Evolutionary conservation across 2,329 filamentous ascomycete genomes (phyloP).

Genomic region (Paecilomyces sp.): DNA sequence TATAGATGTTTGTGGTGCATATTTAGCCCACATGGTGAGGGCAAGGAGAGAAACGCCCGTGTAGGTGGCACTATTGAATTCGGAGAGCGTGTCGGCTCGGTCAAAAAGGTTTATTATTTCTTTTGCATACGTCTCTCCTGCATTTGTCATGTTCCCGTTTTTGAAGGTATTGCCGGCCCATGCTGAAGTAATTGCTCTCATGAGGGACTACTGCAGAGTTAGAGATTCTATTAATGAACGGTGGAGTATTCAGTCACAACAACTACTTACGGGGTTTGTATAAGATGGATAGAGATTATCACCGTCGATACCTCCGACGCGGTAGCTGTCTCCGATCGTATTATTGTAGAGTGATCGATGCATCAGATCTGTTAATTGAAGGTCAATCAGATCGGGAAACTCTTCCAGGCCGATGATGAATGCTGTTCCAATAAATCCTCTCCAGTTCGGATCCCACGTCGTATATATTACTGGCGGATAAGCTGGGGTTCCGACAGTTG

Average conservation of each 20-base stretch:
- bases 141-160: constrained; percentile 52
- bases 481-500: constrained; percentile 43
- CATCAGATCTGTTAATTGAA: constrained; percentile 44
- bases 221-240: too few species aligned
- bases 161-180: constrained; percentile 51
- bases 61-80: constrained; percentile 59
- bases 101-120: constrained; percentile 53
- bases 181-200: constrained; percentile 32
- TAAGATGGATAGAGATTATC: constrained; percentile 59
- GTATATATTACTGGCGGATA: constrained; percentile 43
- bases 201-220: too few species aligned
- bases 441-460: constrained; percentile 59
- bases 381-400: constrained; percentile 43
- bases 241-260: too few species aligned
- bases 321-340: constrained; percentile 54
- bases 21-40: constrained; percentile 54
- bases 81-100: constrained; percentile 50
- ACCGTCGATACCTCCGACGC: constrained; percentile 52
- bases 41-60: constrained; percentile 55
- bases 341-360: constrained; percentile 48
- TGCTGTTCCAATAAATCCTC: constrained; percentile 55
- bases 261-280: constrained; percentile 41
- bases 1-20: constrained; percentile 47
- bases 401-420: constrained; percentile 55
- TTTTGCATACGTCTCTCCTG: constrained; percentile 50